Evolutionary conservation across 345 rosid species (phyloP), one percentile per base, ranked within the genome.

Genomic region (Euphorbia tirucalli): DNA sequence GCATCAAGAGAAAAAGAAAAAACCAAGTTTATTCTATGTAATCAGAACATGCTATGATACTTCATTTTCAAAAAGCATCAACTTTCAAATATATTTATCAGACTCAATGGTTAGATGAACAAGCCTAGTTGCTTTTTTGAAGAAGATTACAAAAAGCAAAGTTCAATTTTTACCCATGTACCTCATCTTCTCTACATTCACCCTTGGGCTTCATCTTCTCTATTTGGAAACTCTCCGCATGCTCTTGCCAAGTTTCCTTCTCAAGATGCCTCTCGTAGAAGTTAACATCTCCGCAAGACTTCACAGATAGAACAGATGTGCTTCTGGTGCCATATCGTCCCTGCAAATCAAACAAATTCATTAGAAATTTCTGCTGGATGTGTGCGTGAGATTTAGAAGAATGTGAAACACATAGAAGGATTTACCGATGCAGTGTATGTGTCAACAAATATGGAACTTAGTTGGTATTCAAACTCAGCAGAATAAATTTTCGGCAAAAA

Each of bases 251-350:
- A 32, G 58, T 60, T 69, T 82, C 85, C 27, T 80, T 63, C 58
- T 84, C 84, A 49, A 90, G 82, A 80, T 79, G 77, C 83, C 71
- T 87, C 80, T 90, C 93, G 41, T 78, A 79, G 62, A 91, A 86
- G 61, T 70, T 68, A 5, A 81, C 81, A 71, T 81, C 85, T 64
- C 95, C 85, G 56, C 50, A 77, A 16, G 84, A 65, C 74, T 75
- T 83, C 74, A 85, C 85, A 49, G 73, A 78, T 75, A 90, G 49
- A 0, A 85, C 86, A 0, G 90, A 83, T 54, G 74, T 90, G 82
- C 92, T 92, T 84, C 95, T 85, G 15, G 93, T 92, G 69, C 97
- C 93, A 73, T 83, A 85, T 35, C 72, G 81, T 28, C 95, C 93
- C 95, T 88, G 79, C 71, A 63, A 22, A 52, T 30, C 37, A 32